Evolutionary conservation across 116 monocot genomes (phyloP).

Genomic region (Zostera marina): DNA sequence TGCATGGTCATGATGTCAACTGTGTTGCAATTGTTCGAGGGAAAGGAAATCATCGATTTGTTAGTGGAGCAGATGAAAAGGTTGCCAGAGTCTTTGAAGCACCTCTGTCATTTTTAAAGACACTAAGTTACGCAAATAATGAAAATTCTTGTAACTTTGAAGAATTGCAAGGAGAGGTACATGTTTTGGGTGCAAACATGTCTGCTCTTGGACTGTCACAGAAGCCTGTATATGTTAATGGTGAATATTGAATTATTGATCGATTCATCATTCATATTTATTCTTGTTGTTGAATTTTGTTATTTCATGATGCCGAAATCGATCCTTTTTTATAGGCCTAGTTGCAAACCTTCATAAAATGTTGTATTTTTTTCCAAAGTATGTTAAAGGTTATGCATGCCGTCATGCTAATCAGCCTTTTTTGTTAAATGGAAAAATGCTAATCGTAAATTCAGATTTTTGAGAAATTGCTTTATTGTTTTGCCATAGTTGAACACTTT

Average conservation of each 20-base stretch:
- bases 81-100: conserved; percentile 94
- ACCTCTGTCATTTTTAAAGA: conserved; percentile 90
- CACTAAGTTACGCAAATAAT: conserved; percentile 39
- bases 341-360: too few species aligned
- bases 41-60: conserved; percentile 77
- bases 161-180: conserved; percentile 41
- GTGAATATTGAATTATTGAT: conserved; percentile 19
- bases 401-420: too few species aligned
- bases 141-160: conserved; percentile 19
- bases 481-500: background rate
- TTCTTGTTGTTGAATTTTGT: background rate
- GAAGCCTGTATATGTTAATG: conserved; percentile 72
- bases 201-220: conserved; percentile 96
- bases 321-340: too few species aligned
- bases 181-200: conserved; percentile 96
- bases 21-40: conserved; percentile 67
- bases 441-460: background rate
- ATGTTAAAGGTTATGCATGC: too few species aligned
- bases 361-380: too few species aligned
- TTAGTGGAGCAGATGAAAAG: conserved; percentile 99
- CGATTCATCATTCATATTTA: too few species aligned
- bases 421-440: too few species aligned
- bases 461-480: background rate
- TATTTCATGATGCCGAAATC: too few species aligned
- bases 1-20: conserved; percentile 98